Evolutionary conservation across 148 eudicot genomes (phyloP).

Genomic region (Nyssa sinensis): DNA sequence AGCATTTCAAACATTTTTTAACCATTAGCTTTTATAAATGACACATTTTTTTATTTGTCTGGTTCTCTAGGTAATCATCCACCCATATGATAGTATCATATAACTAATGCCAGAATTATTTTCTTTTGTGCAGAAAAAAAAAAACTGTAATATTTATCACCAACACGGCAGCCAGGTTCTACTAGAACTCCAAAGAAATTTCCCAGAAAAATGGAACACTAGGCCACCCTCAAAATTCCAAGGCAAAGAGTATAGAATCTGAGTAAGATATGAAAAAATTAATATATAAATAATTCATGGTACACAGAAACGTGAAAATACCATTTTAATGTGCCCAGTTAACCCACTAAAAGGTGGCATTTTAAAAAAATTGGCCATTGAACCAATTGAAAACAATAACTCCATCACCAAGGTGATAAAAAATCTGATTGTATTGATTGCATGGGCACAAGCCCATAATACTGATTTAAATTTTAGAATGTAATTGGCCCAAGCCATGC

Average conservation of each 20-base stretch:
- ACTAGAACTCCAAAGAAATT: not conserved
- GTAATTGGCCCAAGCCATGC: not conserved
- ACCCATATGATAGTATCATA: not conserved
- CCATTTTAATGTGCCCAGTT: not conserved
- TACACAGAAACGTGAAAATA: not conserved
- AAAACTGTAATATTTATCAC: not conserved
- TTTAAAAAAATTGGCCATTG: not conserved
- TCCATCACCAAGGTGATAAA: too few relatives aligned
- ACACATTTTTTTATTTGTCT: not conserved
- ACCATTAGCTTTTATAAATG: not conserved
- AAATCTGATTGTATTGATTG: not conserved
- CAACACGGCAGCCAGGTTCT: not conserved
- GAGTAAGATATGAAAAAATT: too few relatives aligned
- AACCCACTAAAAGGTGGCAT: not conserved
- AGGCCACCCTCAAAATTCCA: not conserved
- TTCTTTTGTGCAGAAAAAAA: not conserved
- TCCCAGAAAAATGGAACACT: not conserved
- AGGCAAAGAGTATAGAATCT: too few relatives aligned
- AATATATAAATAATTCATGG: too few relatives aligned
- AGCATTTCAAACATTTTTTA: not conserved
- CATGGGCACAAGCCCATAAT: too few relatives aligned
- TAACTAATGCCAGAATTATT: not conserved
- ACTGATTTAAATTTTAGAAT: too few relatives aligned
- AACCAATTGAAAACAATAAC: not conserved
- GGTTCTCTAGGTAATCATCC: not conserved